Evolutionary conservation across 164 flowering plant species (phyloP), one percentile per base, ranked within the genome.

Genomic region (Vitis vinifera): DNA sequence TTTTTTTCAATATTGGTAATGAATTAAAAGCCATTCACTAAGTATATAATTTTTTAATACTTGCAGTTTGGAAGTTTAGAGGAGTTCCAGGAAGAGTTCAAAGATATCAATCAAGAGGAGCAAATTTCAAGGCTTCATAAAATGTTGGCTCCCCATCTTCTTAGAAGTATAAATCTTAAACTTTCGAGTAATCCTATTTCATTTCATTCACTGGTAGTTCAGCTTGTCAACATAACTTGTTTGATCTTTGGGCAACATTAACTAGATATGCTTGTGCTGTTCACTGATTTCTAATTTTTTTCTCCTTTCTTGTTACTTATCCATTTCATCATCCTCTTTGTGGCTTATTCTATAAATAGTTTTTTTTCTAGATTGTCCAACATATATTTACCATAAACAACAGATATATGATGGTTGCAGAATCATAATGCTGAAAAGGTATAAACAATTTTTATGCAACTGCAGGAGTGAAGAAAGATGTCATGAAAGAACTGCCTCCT

Each of bases 381-480:
- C 44, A 4, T 31, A 31, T 31, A 31, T 4, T 31, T 31, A 31
- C 44, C 0, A 6, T 31, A 31, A 31, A 3, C 44, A 31, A 31
- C 7, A 31, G 44, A 31, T 31, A 31, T 4, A 31, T 31, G 44
- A 31, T 31, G 44, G 44, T 31, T 31, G 44, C 7, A 31, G 44
- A 31, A 31, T 31, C 44, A 11, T 49, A 37, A 48, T 17, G 23
- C 17, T 58, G 59, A 51, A 48, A 13, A 16, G 13, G 9, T 71
- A 23, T 17, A 19, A 16, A 55, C 53, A 12, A 55, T 48, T 59
- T 58, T 16, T 52, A 63, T 76, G 67, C 63, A 29, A 51, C 47
- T 79, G 59, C 83, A 96, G 99, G 99, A 72, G 89, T 96, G 31
- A 96, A 96, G 84, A 96, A 96, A 83, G 99, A 96, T 81, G 99